Percentiles rank a stretch among this genome's conserved stretches.
Evolutionary conservation across 2,329 filamentous ascomycete genomes (phyloP).

Genomic region (Fusarium sp.): DNA sequence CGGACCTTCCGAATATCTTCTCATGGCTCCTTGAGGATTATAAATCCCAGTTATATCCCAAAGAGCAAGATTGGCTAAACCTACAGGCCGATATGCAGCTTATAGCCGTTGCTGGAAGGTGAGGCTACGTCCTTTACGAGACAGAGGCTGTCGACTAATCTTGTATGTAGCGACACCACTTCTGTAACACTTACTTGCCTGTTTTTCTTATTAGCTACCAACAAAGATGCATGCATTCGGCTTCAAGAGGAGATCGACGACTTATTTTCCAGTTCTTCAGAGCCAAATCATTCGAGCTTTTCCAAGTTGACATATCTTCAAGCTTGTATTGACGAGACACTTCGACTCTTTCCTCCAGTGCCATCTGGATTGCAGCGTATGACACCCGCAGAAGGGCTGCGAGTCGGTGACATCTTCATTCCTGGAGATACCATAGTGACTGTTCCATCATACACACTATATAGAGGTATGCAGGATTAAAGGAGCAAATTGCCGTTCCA

Average conservation of each 20-base stretch:
- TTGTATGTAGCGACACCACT: accelerated
- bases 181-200: not conserved
- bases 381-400: not conserved
- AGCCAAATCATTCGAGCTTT: not conserved
- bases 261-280: not conserved
- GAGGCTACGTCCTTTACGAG: accelerated
- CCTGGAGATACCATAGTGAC: not conserved
- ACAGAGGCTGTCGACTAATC: accelerated
- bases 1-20: not conserved
- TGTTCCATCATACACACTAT: not conserved
- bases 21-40: not conserved
- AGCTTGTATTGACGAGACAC: not conserved
- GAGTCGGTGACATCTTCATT: not conserved
- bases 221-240: accelerated
- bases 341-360: not conserved
- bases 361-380: not conserved
- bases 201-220: not conserved
- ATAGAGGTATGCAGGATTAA: not conserved
- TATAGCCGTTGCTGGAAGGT: not conserved
- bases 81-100: not conserved
- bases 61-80: not conserved
- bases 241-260: not conserved
- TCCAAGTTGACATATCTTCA: not conserved
- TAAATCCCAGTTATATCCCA: not conserved
- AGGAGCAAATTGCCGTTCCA: accelerated